These are phyloP conservation scores for Amorphotheca resinae DNA, from an alignment of 495 filamentous ascomycete species.

Conservation along the genomic window DNA sequence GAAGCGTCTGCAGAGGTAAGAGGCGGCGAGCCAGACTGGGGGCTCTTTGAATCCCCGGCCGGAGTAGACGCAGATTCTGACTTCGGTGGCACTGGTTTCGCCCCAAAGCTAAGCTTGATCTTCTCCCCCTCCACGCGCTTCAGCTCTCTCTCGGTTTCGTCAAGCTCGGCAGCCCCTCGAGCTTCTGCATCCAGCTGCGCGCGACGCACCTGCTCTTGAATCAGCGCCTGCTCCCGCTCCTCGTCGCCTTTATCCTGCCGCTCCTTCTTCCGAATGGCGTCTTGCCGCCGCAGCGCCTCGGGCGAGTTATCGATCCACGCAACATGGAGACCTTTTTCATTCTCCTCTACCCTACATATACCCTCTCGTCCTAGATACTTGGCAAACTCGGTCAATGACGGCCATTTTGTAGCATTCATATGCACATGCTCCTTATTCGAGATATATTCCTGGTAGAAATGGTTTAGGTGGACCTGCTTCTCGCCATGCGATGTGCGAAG, in stretches of 20 bases:
- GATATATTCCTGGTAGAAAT: slow-evolving; percentile 88
- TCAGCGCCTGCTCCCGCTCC: slow-evolving; percentile 66
- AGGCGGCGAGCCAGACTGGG: background rate
- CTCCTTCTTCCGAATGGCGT: slow-evolving; percentile 73
- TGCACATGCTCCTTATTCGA: slow-evolving; percentile 73
- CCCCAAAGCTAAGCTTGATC: slow-evolving; percentile 63
- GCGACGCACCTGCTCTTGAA: slow-evolving; percentile 66
- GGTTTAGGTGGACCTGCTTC: slow-evolving; percentile 73
- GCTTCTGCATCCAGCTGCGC: slow-evolving; percentile 46
- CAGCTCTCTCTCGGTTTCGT: slow-evolving; percentile 38
- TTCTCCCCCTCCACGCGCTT: slow-evolving; percentile 70
- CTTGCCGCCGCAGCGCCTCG: slow-evolving; percentile 64
- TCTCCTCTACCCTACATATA: slow-evolving; percentile 76
- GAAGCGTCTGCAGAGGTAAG: background rate
- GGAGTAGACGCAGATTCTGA: slow-evolving; percentile 1
- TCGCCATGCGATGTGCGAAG: slow-evolving; percentile 72
- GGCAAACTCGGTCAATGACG: slow-evolving; percentile 73
- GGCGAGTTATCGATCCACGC: slow-evolving; percentile 85
- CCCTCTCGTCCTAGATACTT: slow-evolving; percentile 75
- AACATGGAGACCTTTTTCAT: slow-evolving; percentile 75
- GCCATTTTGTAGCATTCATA: slow-evolving; percentile 88
- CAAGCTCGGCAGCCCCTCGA: slow-evolving; percentile 30
- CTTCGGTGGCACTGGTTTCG: slow-evolving; percentile 25
- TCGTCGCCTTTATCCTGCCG: slow-evolving; percentile 80
- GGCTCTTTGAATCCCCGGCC: background rate